These are phyloP conservation scores for Actinomucor elegans DNA, from an alignment of 371 early-diverging fungal species.

Conservation along the genomic window DNA sequence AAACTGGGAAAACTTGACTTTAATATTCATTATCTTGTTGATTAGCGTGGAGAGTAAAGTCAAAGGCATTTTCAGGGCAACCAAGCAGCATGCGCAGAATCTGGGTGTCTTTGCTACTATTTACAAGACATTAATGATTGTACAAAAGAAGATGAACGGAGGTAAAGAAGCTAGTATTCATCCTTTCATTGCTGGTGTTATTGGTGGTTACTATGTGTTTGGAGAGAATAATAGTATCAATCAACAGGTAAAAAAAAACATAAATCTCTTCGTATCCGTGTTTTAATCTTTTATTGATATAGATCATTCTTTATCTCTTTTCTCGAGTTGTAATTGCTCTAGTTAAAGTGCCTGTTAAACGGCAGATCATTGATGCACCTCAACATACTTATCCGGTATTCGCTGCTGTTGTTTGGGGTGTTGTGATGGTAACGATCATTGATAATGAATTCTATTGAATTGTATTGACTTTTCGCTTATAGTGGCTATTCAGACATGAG, in stretches of 20 bases:
- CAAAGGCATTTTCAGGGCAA: slow-evolving; percentile 79
- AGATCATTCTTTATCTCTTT: slow-evolving; percentile 95
- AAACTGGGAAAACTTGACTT: not conserved
- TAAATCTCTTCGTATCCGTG: no score
- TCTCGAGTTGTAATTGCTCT: slow-evolving; percentile 87
- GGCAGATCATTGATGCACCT: slow-evolving; percentile 70
- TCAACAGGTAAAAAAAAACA: slow-evolving; percentile 73
- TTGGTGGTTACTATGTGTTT: slow-evolving; percentile 97
- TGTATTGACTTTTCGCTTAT: not conserved
- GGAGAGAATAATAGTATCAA: slow-evolving; percentile 93
- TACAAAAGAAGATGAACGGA: slow-evolving; percentile 63
- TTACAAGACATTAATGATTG: slow-evolving; percentile 88
- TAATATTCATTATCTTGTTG: not conserved
- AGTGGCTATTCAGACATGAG: slow-evolving; percentile 85
- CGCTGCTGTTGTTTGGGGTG: slow-evolving; percentile 94
- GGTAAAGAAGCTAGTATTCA: slow-evolving; percentile 78
- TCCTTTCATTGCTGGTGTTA: slow-evolving; percentile 87
- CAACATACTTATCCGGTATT: slow-evolving; percentile 85
- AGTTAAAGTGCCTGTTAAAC: slow-evolving; percentile 80
- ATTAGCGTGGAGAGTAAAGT: slow-evolving; percentile 70
- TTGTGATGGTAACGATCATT: slow-evolving; percentile 74
- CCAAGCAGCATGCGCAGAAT: slow-evolving; percentile 88
- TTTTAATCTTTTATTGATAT: not conserved
- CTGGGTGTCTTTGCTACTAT: slow-evolving; percentile 91
- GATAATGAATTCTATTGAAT: not conserved